Percentiles rank a stretch among this genome's conserved stretches.
phyloP scores from a whole-genome alignment of 2,329 filamentous ascomycete species.

The Neopestalotiopsis sp. region DNA sequence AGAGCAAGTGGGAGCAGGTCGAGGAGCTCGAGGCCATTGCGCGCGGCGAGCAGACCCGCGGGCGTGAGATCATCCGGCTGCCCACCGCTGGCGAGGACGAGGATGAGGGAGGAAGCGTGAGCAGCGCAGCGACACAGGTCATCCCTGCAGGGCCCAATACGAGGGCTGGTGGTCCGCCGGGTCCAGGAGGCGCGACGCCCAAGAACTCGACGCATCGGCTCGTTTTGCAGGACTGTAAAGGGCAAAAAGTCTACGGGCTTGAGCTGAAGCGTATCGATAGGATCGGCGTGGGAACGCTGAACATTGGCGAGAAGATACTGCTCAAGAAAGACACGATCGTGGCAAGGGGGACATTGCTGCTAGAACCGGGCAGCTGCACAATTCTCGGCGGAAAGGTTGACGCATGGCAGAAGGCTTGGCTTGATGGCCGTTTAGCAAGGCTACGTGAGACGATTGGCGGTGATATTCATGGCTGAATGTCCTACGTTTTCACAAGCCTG shows the following conservation, averaged over 20 bases:
- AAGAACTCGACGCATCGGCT: conserved; percentile 75
- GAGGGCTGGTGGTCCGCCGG: conserved; percentile 19
- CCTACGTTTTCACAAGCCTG: not conserved
- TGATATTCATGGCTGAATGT: conserved; percentile 23
- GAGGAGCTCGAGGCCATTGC: conserved; percentile 78
- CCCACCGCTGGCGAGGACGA: conserved; percentile 47
- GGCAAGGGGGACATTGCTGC: conserved; percentile 76
- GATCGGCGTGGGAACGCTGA: conserved; percentile 66
- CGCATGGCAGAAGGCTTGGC: conserved; percentile 78
- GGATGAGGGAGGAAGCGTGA: conserved; percentile 51
- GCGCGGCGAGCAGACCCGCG: conserved; percentile 74
- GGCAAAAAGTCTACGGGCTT: conserved; percentile 71
- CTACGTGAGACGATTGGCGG: conserved; percentile 65
- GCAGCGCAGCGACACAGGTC: conserved; percentile 29
- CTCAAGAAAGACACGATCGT: conserved; percentile 69
- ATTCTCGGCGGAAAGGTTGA: conserved; percentile 90
- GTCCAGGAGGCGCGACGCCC: conserved; percentile 27
- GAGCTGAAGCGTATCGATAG: conserved; percentile 72
- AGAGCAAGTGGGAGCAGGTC: conserved; percentile 84
- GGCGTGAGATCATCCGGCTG: conserved; percentile 82
- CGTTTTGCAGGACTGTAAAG: conserved; percentile 79
- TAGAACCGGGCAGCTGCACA: conserved; percentile 71
- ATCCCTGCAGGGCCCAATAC: conserved; percentile 16
- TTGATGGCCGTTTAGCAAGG: conserved; percentile 69
- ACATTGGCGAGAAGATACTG: conserved; percentile 83